Evolutionary conservation across 2,329 filamentous ascomycete genomes (phyloP).

Genomic region (Calonectria pteridis): DNA sequence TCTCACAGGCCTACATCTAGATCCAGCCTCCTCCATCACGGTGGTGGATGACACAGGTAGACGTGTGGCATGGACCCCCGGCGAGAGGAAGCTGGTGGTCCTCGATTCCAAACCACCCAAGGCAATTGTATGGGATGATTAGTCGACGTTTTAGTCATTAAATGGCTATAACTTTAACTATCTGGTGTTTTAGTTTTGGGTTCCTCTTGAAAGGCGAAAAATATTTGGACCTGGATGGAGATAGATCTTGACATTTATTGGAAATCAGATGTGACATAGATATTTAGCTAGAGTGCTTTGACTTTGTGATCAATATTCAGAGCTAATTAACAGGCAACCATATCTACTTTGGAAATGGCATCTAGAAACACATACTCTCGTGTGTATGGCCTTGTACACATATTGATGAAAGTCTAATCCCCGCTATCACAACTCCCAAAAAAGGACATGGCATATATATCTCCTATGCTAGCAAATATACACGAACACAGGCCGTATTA

Average conservation of each 20-base stretch:
- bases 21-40: constrained; percentile 31
- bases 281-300: background rate
- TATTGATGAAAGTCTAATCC: background rate
- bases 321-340: too few relatives aligned
- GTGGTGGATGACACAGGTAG: constrained; percentile 41
- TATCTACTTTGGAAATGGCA: too few relatives aligned
- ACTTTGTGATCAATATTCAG: background rate
- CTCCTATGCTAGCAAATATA: background rate
- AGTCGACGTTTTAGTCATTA: background rate
- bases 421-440: background rate
- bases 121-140: background rate
- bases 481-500: background rate
- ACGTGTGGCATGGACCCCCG: constrained; percentile 38
- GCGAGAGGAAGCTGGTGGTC: constrained; percentile 37
- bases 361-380: background rate
- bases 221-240: background rate
- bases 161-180: background rate
- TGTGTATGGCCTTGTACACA: background rate
- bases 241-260: background rate
- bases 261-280: background rate
- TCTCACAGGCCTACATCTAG: constrained; percentile 28
- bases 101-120: constrained; percentile 28
- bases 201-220: background rate
- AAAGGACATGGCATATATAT: background rate
- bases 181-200: background rate